phyloP scores from a whole-genome alignment of 2,329 filamentous ascomycete species.

The Fusarium euwallaceae region DNA sequence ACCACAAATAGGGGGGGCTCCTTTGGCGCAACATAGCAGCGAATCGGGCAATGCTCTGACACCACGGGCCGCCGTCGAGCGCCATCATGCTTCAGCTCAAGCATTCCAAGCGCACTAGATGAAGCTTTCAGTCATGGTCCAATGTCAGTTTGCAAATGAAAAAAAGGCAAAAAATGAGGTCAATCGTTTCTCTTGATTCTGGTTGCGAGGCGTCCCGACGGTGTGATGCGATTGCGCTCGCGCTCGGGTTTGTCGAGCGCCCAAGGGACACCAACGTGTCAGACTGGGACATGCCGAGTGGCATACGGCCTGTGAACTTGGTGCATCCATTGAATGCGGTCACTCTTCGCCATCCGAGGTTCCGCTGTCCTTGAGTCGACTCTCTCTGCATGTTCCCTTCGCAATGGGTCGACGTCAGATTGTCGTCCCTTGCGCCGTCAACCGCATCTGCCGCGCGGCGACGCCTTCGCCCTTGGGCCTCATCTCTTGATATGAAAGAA shows the following conservation, averaged over 20 bases:
- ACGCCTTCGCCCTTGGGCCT: conserved; percentile 34
- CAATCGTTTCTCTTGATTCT: conserved; percentile 44
- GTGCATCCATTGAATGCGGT: background rate
- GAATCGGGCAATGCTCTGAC: conserved; percentile 41
- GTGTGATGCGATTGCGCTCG: conserved; percentile 24
- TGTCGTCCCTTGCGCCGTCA: conserved; percentile 12
- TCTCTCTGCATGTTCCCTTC: conserved; percentile 2
- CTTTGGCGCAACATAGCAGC: conserved; percentile 24
- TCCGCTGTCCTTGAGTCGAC: background rate
- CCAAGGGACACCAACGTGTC: conserved; percentile 36
- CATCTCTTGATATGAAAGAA: conserved; percentile 58
- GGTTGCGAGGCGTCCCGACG: conserved; percentile 28
- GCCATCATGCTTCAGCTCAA: conserved; percentile 14
- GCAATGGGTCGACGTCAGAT: conserved; percentile 4
- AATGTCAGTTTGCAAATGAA: conserved; percentile 32
- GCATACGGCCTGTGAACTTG: conserved; percentile 14
- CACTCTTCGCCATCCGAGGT: conserved; percentile 1
- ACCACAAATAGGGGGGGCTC: conserved; percentile 21
- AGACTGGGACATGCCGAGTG: conserved; percentile 30
- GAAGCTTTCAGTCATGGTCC: conserved; percentile 33
- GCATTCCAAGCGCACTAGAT: conserved; percentile 18
- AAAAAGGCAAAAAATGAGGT: conserved; percentile 32
- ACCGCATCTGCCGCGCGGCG: conserved; percentile 18
- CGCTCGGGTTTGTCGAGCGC: conserved; percentile 27
- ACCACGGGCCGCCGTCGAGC: conserved; percentile 40